Base-by-base conservation (phyloP, 352 stramenopile species). In the Peronospora farinosa region DNA sequence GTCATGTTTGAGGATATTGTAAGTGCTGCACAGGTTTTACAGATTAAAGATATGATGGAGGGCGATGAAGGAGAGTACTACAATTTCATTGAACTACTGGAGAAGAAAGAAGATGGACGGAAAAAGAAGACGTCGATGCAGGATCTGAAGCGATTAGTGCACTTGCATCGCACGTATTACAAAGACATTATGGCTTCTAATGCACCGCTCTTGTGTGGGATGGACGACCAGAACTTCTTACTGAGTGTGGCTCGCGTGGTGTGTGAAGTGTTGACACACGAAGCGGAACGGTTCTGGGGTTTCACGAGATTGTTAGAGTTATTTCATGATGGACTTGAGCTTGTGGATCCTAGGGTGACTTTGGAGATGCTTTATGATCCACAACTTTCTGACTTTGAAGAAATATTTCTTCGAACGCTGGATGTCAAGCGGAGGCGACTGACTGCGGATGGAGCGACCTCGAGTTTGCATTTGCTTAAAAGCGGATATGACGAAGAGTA, bases 211-310 rank as follows among this genome's bases (percentile, higher is more conserved):
- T 27, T 78, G 43, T 51, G 32, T 16, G 66, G 69, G 16, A 78
- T 80, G 72, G 62, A 72, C 10, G 67, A 78, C 47, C 17, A 50
- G 2, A 40, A 55, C 7, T 78, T 68, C n/a, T 35, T 79, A 9
- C 25, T 64, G n/a, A 40, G 40, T 1, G 54, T 85, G 6, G 64
- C 67, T 23, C 42, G 59, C 23, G 58, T 65, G 6, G 63, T 83
- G 17, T 75, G 56, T 42, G 60, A 74, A 15, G 72, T 79, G 13
- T 33, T 85, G 27, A 40, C 44, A 12, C 45, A 57, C 10, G 59
- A 70, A 19, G 44, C 60, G 5, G 73, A 88, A 40, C 74, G 77
- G 23, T 92, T 90, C 39, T 92, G 81, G 81, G 84, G 78, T 49
- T 73, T 83, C 19, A 49, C 64, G n/a, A 62, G 70, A 17, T 56